A percentile compares a stretch with the other conserved stretches of the same genome.
Evolutionary conservation across 108 stramenopile species (phyloP).

Genomic region (Pseudonitzschia pungens): DNA sequence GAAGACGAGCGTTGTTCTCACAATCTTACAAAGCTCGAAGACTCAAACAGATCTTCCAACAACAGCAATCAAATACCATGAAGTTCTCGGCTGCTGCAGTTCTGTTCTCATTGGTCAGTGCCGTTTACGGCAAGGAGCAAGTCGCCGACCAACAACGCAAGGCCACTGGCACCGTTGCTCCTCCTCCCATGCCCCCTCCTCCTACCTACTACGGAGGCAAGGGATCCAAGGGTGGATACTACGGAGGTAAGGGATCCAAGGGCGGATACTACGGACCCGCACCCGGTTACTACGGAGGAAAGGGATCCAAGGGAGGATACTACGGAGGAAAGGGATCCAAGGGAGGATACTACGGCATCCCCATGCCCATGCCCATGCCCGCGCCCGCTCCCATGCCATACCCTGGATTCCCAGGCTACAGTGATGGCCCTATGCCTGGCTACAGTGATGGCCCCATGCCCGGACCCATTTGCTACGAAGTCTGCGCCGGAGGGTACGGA

Average conservation of each 20-base stretch:
- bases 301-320: not conserved
- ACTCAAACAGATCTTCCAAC: not conserved
- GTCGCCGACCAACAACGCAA: not conserved
- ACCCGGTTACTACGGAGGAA: slow-evolving; percentile 3
- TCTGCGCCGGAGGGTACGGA: not conserved
- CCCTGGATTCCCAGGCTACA: no score
- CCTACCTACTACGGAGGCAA: slow-evolving; percentile 6
- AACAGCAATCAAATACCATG: not conserved
- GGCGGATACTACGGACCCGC: slow-evolving; percentile 5
- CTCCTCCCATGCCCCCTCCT: not conserved
- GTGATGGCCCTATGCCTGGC: not conserved
- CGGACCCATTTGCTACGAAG: not conserved
- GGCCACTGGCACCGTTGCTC: not conserved
- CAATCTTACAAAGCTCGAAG: not conserved
- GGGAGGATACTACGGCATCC: not conserved
- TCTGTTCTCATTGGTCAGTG: not conserved
- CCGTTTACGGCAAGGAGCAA: not conserved
- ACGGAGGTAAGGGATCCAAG: slow-evolving; percentile 1
- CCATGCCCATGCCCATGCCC: no score
- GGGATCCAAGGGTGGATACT: slow-evolving; percentile 2
- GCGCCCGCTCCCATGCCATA: no score
- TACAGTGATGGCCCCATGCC: not conserved
- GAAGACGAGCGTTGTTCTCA: no score
- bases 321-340: not conserved
- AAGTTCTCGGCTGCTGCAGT: not conserved